Conservation (phyloP, 129 eudicot genomes). For the Heracleum sosnowskyi region DNA sequence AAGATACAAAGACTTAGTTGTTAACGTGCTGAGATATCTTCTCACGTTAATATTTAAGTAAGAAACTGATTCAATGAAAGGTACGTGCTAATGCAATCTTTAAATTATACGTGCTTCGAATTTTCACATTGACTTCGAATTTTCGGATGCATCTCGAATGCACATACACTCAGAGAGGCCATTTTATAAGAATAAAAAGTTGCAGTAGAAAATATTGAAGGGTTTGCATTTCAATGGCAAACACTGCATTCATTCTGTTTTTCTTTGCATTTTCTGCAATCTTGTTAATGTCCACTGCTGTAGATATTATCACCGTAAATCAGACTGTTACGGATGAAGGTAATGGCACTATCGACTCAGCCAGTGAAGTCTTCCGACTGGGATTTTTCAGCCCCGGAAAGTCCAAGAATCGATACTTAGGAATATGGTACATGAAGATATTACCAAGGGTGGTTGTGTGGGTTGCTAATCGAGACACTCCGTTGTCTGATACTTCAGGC, state of each 20-base stretch:
- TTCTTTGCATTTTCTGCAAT: background rate
- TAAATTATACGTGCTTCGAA: background rate
- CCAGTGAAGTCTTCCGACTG: background rate
- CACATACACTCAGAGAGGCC: background rate
- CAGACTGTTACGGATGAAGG: background rate
- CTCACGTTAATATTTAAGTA: background rate
- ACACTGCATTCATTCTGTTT: background rate
- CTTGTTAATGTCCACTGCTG: background rate
- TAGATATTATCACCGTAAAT: background rate
- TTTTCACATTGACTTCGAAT: background rate
- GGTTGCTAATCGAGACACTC: constrained; percentile 28
- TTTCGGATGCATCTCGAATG: too few relatives aligned
- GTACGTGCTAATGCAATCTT: background rate
- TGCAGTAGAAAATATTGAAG: background rate
- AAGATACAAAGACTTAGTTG: background rate
- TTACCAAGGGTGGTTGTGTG: constrained; percentile 11
- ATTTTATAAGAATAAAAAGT: too few relatives aligned
- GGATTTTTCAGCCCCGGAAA: constrained; percentile 18
- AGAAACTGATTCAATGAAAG: constrained; percentile 1
- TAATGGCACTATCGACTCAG: background rate
- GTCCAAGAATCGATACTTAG: constrained; percentile 10
- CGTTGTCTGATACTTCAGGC: constrained; percentile 11
- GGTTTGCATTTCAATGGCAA: background rate
- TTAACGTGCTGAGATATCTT: background rate
- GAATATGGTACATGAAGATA: constrained; percentile 19